phyloP scores from a whole-genome alignment of 164 flowering plant genomes.

The Brasenia schreberi region DNA sequence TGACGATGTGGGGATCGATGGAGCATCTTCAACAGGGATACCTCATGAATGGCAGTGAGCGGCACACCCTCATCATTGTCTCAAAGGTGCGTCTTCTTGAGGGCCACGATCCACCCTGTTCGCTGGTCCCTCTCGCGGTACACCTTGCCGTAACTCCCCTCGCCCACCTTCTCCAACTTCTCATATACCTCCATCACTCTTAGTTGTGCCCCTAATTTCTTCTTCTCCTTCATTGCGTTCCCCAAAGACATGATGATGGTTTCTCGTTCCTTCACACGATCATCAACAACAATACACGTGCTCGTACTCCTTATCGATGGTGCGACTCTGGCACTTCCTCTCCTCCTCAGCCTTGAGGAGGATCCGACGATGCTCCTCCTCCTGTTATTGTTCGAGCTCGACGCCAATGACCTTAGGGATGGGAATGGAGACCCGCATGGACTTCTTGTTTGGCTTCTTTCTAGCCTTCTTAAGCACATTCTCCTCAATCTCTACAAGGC shows the following conservation, averaged over 20 bases:
- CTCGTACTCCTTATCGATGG: slow-evolving; percentile 85
- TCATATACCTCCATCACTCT: slow-evolving; percentile 72
- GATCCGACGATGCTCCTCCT: slow-evolving; percentile 55
- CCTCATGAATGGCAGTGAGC: slow-evolving; percentile 87
- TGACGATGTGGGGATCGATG: slow-evolving; percentile 71
- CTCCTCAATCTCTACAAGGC: slow-evolving; percentile 79
- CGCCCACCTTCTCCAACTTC: slow-evolving; percentile 97
- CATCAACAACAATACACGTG: slow-evolving; percentile 4
- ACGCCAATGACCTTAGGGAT: slow-evolving; percentile 88
- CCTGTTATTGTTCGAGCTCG: slow-evolving; percentile 46
- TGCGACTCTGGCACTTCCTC: slow-evolving; percentile 44
- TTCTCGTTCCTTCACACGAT: not conserved
- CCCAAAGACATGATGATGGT: not conserved
- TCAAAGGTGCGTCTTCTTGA: slow-evolving; percentile 87
- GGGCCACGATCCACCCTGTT: slow-evolving; percentile 84
- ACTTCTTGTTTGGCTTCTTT: slow-evolving; percentile 86
- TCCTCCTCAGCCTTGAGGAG: slow-evolving; percentile 48
- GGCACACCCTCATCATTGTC: slow-evolving; percentile 96
- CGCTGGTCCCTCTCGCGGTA: slow-evolving; percentile 75
- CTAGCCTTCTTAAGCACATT: slow-evolving; percentile 52
- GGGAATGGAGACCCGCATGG: slow-evolving; percentile 68
- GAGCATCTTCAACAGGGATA: slow-evolving; percentile 87
- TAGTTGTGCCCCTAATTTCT: not conserved
- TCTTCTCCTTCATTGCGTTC: too few species aligned
- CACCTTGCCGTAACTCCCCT: slow-evolving; percentile 96